These are phyloP conservation scores for Neofusicoccum kwambonambiense DNA, from an alignment of 2,329 filamentous ascomycete species.

Conservation along the genomic window DNA sequence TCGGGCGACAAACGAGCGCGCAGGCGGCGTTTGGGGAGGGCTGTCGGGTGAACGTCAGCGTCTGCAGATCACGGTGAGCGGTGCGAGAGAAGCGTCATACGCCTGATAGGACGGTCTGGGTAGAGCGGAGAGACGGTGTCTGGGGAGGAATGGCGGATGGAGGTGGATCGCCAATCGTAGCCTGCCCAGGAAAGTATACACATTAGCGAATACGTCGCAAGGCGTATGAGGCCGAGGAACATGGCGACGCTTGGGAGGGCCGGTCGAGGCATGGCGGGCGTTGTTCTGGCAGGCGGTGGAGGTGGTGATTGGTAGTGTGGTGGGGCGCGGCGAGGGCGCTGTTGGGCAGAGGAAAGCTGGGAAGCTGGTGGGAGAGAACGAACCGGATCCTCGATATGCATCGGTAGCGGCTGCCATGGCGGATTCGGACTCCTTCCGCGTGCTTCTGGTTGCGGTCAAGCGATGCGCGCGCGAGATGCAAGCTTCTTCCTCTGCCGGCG, in stretches of 20 bases:
- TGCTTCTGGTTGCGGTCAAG: not conserved
- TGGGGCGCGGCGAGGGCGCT: conserved; percentile 21
- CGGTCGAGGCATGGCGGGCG: conserved; percentile 21
- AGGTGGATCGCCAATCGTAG: conserved; percentile 40
- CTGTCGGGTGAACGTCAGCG: conserved; percentile 37
- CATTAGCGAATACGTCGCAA: conserved; percentile 19
- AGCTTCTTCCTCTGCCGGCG: conserved; percentile 3
- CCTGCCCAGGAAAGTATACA: conserved; percentile 27
- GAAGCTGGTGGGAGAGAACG: conserved; percentile 23
- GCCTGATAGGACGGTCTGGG: conserved; percentile 83
- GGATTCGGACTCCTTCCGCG: conserved; percentile 15
- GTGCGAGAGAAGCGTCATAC: conserved; percentile 18
- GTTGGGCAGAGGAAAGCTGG: conserved; percentile 18
- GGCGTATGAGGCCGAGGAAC: conserved; percentile 24
- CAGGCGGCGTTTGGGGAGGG: conserved; percentile 83
- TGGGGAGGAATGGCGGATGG: conserved; percentile 39
- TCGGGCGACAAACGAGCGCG: conserved; percentile 85
- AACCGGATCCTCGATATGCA: conserved; percentile 30
- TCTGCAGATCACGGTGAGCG: not conserved
- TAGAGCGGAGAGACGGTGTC: conserved; percentile 80
- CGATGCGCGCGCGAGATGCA: conserved; percentile 13
- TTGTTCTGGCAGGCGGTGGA: conserved; percentile 17
- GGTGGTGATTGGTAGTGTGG: conserved; percentile 23
- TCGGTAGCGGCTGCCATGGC: conserved; percentile 41
- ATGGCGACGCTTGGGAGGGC: conserved; percentile 32